Percentiles rank a stretch among this genome's conserved stretches.
These are phyloP conservation scores for Pezicula neosporulosa DNA, from an alignment of 2,329 filamentous ascomycete genomes.

Conservation along the genomic window DNA sequence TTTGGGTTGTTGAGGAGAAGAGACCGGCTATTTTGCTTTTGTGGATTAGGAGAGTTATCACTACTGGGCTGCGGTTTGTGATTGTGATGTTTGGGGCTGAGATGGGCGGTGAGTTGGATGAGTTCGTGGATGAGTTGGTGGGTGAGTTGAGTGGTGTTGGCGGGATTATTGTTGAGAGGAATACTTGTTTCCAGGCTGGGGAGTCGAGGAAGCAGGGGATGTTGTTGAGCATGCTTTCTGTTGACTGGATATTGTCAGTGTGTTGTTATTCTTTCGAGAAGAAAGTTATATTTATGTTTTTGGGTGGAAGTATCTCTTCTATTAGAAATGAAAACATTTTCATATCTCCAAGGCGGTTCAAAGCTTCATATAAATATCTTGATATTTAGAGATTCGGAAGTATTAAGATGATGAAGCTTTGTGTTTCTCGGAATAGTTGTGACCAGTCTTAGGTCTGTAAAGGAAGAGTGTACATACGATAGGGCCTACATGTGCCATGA, in stretches of 20 bases:
- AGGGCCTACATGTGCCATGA: slow-evolving; percentile 30
- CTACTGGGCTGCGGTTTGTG: slow-evolving; percentile 18
- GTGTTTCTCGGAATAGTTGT: slow-evolving; percentile 15
- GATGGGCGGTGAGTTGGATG: too few relatives aligned
- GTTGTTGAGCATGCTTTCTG: slow-evolving; percentile 18
- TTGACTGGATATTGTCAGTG: slow-evolving; percentile 11
- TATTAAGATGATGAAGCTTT: slow-evolving; percentile 11
- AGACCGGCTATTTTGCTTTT: slow-evolving; percentile 23
- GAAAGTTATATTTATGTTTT: too few relatives aligned
- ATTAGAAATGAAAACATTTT: too few relatives aligned
- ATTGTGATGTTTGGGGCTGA: slow-evolving; percentile 6
- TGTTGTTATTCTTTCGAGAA: too few relatives aligned
- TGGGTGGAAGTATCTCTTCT: too few relatives aligned
- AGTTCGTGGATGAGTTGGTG: too few relatives aligned
- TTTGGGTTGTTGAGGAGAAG: slow-evolving; percentile 26
- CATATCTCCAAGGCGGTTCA: too few relatives aligned
- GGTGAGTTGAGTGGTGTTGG: too few relatives aligned
- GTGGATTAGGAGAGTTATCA: slow-evolving; percentile 17
- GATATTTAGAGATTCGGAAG: not conserved
- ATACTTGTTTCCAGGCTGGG: slow-evolving; percentile 15
- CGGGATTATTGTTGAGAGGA: slow-evolving; percentile 14
- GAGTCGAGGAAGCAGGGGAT: slow-evolving; percentile 20
- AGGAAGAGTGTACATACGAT: slow-evolving; percentile 16
- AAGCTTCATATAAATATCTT: too few relatives aligned
- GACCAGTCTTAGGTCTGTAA: not conserved